A percentile compares a stretch with the other conserved stretches of the same genome.
These are phyloP conservation scores for Oropetium thomaeum DNA, from an alignment of 176 grass and related monocot species.

Conservation along the genomic window DNA sequence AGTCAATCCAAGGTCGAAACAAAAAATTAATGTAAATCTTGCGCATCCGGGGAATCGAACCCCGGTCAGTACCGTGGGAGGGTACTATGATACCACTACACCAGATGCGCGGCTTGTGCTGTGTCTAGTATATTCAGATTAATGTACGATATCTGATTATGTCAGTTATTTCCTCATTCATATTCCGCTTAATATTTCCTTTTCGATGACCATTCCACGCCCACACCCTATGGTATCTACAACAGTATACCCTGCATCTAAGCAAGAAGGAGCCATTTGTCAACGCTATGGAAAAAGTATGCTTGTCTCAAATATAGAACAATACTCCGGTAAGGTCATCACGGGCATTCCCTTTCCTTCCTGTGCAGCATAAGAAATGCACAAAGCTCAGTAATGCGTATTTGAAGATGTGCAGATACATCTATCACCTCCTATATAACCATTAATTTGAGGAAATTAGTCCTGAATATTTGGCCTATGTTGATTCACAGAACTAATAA, in stretches of 20 bases:
- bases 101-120: conserved; percentile 71
- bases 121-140: too few species aligned
- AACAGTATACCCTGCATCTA: too few species aligned
- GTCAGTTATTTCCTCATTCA: too few species aligned
- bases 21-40: neutral
- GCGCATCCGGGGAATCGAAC: conserved; percentile 44
- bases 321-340: neutral
- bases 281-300: neutral
- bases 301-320: neutral
- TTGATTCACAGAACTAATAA: neutral
- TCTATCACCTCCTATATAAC: too few species aligned
- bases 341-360: neutral
- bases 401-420: neutral
- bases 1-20: too few species aligned
- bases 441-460: too few species aligned
- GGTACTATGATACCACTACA: conserved; percentile 98
- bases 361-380: neutral
- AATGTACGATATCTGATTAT: too few species aligned
- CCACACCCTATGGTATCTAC: too few species aligned
- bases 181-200: too few species aligned
- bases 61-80: conserved; percentile 95
- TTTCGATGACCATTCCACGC: too few species aligned
- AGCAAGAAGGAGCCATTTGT: neutral
- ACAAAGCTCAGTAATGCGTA: too few species aligned
- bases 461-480: neutral